Percentiles rank a stretch among this genome's conserved stretches.
These are phyloP conservation scores for Apiospora kogelbergensis DNA, from an alignment of 2,329 filamentous ascomycete species.

Conservation along the genomic window DNA sequence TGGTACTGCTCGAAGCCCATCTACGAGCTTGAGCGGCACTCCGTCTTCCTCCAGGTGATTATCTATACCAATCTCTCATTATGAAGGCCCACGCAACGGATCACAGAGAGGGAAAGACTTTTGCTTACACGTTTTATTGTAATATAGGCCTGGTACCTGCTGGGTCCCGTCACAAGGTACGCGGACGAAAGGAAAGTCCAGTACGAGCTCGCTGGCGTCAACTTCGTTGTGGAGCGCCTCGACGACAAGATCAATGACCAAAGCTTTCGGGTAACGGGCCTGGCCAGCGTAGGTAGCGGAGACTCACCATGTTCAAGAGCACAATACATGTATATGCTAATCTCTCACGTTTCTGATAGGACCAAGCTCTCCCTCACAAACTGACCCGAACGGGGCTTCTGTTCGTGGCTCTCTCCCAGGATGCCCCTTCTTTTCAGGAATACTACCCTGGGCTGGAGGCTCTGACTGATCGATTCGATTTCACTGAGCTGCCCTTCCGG, in stretches of 20 bases:
- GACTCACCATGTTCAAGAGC: too few species aligned
- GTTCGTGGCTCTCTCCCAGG: slow-evolving; percentile 49
- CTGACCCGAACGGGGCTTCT: slow-evolving; percentile 52
- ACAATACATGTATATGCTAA: background rate
- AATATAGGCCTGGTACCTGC: slow-evolving; percentile 10
- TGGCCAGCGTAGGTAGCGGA: background rate
- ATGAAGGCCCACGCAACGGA: background rate
- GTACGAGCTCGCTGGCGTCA: slow-evolving; percentile 12
- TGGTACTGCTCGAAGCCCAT: slow-evolving; percentile 12
- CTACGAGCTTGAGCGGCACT: slow-evolving; percentile 7
- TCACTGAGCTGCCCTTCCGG: slow-evolving; percentile 51
- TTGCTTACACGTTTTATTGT: background rate
- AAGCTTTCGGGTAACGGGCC: background rate
- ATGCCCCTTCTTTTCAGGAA: slow-evolving; percentile 48
- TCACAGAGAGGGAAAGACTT: background rate
- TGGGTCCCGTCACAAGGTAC: slow-evolving; percentile 12
- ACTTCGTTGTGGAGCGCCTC: slow-evolving; percentile 8
- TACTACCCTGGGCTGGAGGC: slow-evolving; percentile 53
- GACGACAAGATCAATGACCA: background rate
- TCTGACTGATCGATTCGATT: slow-evolving; percentile 49
- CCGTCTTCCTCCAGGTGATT: background rate
- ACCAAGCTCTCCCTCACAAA: slow-evolving; percentile 6
- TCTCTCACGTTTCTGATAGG: background rate
- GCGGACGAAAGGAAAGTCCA: background rate
- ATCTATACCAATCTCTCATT: background rate